These are phyloP conservation scores for Gliomastix tumulicola DNA, from an alignment of 2,329 filamentous ascomycete genomes.

Conservation along the genomic window DNA sequence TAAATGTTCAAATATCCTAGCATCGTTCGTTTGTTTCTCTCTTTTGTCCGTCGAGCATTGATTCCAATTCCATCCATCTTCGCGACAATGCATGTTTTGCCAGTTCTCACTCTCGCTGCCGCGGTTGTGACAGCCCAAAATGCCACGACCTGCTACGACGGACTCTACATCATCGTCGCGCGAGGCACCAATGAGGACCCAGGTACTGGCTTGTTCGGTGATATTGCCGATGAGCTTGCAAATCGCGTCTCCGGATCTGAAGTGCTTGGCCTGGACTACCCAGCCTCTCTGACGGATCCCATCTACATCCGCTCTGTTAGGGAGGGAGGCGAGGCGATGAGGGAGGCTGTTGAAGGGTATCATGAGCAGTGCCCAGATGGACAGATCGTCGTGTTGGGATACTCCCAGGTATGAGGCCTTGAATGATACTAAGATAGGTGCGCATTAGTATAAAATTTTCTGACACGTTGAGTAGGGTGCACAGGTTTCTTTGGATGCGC, in stretches of 20 bases:
- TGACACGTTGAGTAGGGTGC: too few species aligned
- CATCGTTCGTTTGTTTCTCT: too few species aligned
- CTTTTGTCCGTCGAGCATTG: too few species aligned
- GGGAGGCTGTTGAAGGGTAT: slow-evolving; percentile 20
- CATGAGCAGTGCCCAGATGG: slow-evolving; percentile 23
- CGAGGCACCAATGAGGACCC: slow-evolving; percentile 27
- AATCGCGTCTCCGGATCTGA: slow-evolving; percentile 22
- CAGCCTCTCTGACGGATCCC: slow-evolving; percentile 22
- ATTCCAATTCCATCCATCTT: too few species aligned
- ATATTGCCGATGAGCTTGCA: slow-evolving; percentile 21
- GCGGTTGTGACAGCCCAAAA: neutral
- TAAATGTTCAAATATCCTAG: too few species aligned
- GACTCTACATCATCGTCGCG: slow-evolving; percentile 30
- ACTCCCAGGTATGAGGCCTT: slow-evolving; percentile 25
- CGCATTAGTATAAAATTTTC: neutral
- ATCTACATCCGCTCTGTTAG: slow-evolving; percentile 25
- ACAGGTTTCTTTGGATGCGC: slow-evolving; percentile 25
- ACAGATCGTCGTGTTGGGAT: slow-evolving; percentile 33
- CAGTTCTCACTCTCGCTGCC: too few species aligned
- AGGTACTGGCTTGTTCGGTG: slow-evolving; percentile 23
- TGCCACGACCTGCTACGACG: slow-evolving; percentile 18
- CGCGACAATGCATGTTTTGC: too few species aligned
- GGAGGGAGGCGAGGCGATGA: slow-evolving; percentile 21
- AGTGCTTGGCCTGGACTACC: slow-evolving; percentile 27
- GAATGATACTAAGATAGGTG: neutral